phyloP scores from a whole-genome alignment of 768 basidiomycete genomes.

The Trametes maxima region DNA sequence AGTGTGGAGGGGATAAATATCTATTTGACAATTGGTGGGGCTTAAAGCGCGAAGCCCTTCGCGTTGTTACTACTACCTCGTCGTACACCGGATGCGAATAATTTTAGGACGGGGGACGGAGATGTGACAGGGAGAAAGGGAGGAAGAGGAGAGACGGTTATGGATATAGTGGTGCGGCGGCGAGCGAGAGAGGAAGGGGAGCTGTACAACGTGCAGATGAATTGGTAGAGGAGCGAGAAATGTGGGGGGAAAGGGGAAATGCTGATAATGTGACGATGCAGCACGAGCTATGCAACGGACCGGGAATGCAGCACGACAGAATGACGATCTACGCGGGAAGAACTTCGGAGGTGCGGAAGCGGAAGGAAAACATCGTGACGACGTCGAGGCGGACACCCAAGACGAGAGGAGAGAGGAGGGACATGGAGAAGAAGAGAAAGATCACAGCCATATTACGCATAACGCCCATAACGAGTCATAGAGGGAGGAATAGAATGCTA shows the following conservation, averaged over 20 bases:
- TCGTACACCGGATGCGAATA: conserved; percentile 22
- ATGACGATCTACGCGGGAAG: conserved; percentile 19
- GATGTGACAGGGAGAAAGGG: conserved; percentile 9
- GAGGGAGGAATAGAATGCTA: conserved; percentile 17
- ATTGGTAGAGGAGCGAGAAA: not conserved
- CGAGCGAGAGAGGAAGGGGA: conserved; percentile 2
- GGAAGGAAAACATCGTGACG: conserved; percentile 20
- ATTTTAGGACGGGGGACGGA: conserved; percentile 20
- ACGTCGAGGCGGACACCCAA: conserved; percentile 17
- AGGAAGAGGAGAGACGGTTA: conserved; percentile 13
- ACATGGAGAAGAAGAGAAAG: not conserved
- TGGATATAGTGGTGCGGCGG: conserved; percentile 22
- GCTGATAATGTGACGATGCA: conserved; percentile 24
- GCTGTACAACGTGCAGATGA: conserved; percentile 11
- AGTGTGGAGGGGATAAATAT: conserved; percentile 29
- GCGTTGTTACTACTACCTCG: conserved; percentile 31
- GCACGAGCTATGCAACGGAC: conserved; percentile 24
- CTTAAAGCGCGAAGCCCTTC: conserved; percentile 55
- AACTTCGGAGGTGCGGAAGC: conserved; percentile 5
- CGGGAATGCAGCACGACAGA: conserved; percentile 22
- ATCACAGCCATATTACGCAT: conserved; percentile 22
- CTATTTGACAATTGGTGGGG: conserved; percentile 39
- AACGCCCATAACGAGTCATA: conserved; percentile 20
- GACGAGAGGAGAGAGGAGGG: not conserved
- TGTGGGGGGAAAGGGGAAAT: not conserved